Base-by-base conservation (phyloP, 2,329 filamentous ascomycete species). In the Didymosphaeria variabile region DNA sequence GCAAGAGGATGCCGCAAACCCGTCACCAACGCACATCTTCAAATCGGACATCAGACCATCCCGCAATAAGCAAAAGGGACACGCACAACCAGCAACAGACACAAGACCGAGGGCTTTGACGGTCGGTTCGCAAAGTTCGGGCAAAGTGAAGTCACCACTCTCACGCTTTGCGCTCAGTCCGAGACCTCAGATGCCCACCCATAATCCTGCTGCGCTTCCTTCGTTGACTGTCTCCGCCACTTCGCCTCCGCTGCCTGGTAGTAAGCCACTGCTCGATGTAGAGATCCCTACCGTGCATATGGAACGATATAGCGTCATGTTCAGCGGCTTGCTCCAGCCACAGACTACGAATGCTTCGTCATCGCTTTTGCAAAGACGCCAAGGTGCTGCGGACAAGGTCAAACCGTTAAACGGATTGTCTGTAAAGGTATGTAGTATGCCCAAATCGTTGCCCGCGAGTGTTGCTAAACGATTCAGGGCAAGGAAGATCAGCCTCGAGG, bases 251-350 rank as follows among this genome's bases (percentile, higher is more conserved):
- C 49, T 57, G 9, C 57, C 42, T 12, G 60, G 59, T 8, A 67
- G 60, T 15, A 76, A 67, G 21, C 78, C 76, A 2, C 69, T 79
- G 42, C 81, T 97, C 21, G 85, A 93, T 68, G 85, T 97, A 17
- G 88, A 94, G 55, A 95, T 97, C 59, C 94, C 94, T 0, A 86
- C 87, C 53, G 85, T 91, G 58, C 88, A 90, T 64, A 84, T 98
- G 84, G 94, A 97, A 75, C 85, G 94, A 52, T 98, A 97, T 69
- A 97, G 93, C 69, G 87, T 97, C 66, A 97, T 97, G 94, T 97
- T 98, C 73, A 88, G 90, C 58, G 87, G 86, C 40, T 83, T 97
- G 7, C 81, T 97, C 29, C 85, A 87, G 62, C 70, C 72, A 9
- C 67, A 68, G 15, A 58, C 67, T 26, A 52, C 42, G 13, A 70